phyloP scores from a whole-genome alignment of 768 basidiomycete genomes.

The Kwoniella heveanensis region DNA sequence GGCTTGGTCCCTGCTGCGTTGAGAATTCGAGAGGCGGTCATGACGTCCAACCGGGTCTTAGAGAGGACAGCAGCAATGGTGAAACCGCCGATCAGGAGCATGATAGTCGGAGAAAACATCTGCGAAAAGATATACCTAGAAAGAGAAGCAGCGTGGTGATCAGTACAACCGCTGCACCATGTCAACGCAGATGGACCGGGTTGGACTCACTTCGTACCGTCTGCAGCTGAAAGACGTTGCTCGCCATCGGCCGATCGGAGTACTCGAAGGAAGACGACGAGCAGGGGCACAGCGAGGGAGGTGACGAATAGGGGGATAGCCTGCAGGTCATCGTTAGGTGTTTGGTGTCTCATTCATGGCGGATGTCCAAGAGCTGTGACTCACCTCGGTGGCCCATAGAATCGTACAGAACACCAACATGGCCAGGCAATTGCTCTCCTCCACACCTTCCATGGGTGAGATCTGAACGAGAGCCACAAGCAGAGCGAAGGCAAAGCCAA shows the following conservation, averaged over 20 bases:
- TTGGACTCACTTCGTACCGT: constrained; percentile 75
- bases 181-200: not conserved
- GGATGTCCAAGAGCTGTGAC: constrained; percentile 28
- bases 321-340: constrained; percentile 57
- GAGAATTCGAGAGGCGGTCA: constrained; percentile 86
- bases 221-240: constrained; percentile 62
- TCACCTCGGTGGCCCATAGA: constrained; percentile 93
- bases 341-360: not conserved
- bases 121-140: constrained; percentile 84
- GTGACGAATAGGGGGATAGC: constrained; percentile 98
- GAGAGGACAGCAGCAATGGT: constrained; percentile 94
- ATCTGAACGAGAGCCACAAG: constrained; percentile 64
- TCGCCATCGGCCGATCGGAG: constrained; percentile 65
- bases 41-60: constrained; percentile 88
- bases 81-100: constrained; percentile 96
- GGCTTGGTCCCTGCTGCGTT: constrained; percentile 87
- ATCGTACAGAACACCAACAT: constrained; percentile 86
- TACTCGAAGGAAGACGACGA: constrained; percentile 82
- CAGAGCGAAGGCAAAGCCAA: constrained; percentile 63
- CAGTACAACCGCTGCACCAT: constrained; percentile 12
- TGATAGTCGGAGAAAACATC: constrained; percentile 98
- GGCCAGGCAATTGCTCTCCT: constrained; percentile 87
- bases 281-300: constrained; percentile 80
- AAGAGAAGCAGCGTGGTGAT: not conserved
- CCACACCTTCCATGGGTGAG: constrained; percentile 62